Base-by-base conservation (phyloP, 306 rosid genomes). In the Acmispon strigosus region DNA sequence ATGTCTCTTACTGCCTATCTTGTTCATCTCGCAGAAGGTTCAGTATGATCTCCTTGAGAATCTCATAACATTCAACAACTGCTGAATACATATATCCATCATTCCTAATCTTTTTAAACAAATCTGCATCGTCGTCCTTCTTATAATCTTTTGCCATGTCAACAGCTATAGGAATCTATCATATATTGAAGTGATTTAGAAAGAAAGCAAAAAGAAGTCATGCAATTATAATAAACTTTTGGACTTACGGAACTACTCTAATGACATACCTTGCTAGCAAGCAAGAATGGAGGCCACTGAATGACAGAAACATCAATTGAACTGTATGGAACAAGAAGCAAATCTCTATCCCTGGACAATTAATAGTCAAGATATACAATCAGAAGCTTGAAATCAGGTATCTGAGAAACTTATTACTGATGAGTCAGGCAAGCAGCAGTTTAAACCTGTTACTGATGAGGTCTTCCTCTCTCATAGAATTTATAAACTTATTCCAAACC, bases 271-370 rank as follows among this genome's bases (percentile, higher is more conserved):
- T 94, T 94, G 68, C 98, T 90, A 78, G 98, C 98, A 80, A 94
- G 98, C 85, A 94, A 78, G 84, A 94, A 94, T 39, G 98, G 98
- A 70, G 98, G 98, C 98, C 98, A 94, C 86, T 90, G 98, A 66
- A 94, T 81, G 69, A 90, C 95, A 68, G 92, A 75, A 73, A 83
- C 80, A 24, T 78, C 80, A 58, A 15, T 65, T 61, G 97, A 84
- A 72, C 58, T 76, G 80, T 82, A 84, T 19, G 98, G 98, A 47
- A 94, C 96, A 70, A 85, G 89, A 80, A 94, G 86, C 80, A 94
- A 76, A 86, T 94, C 92, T 82, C 86, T 85, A 74, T 94, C 98
- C 54, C 98, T 94, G 90, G 44, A 73, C 59, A 60, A 69, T 76
- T 54, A 27, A 24, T 63, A 70, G 22, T 61, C 27, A 78, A 70